Evolutionary conservation across 1,139 yeast genomes (phyloP).

Genomic region (Citeromyces hawaiiensis): DNA sequence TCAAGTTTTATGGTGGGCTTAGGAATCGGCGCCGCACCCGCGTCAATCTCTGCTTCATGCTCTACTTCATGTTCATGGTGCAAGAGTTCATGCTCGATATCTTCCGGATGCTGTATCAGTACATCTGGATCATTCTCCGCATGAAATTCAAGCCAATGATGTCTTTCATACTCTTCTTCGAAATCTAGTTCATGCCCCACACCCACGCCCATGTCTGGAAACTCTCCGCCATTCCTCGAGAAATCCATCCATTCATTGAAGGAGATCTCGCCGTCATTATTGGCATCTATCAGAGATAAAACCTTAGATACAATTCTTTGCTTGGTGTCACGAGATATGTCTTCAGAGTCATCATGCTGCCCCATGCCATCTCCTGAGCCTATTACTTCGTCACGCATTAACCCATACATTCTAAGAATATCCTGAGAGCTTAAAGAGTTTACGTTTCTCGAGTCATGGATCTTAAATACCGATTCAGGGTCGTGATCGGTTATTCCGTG

Average conservation of each 20-base stretch:
- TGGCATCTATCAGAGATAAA: slow-evolving; percentile 45
- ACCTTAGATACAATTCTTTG: slow-evolving; percentile 44
- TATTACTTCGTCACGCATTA: slow-evolving; percentile 54
- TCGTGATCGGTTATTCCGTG: slow-evolving; percentile 69
- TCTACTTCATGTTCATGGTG: slow-evolving; percentile 86
- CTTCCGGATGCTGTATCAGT: slow-evolving; percentile 70
- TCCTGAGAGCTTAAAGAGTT: slow-evolving; percentile 48
- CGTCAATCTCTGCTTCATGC: slow-evolving; percentile 43
- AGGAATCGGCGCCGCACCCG: slow-evolving; percentile 15
- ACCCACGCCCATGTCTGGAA: slow-evolving; percentile 91
- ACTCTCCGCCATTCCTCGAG: slow-evolving; percentile 45
- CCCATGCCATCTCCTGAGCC: slow-evolving; percentile 94
- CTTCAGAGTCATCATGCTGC: slow-evolving; percentile 47
- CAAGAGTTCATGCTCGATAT: slow-evolving; percentile 75
- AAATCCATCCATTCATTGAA: slow-evolving; percentile 65
- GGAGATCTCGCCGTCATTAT: slow-evolving; percentile 53
- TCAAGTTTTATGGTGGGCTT: slow-evolving; percentile 20
- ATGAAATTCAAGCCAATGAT: slow-evolving; percentile 88
- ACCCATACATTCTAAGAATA: slow-evolving; percentile 70
- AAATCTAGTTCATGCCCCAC: slow-evolving; percentile 97
- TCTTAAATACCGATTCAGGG: slow-evolving; percentile 61
- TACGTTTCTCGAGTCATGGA: slow-evolving; percentile 56
- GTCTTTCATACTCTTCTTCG: slow-evolving; percentile 86
- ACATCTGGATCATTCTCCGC: slow-evolving; percentile 75
- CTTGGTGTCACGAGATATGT: slow-evolving; percentile 37